phyloP scores from a whole-genome alignment of 768 basidiomycete genomes.

The Boletus bicolor region DNA sequence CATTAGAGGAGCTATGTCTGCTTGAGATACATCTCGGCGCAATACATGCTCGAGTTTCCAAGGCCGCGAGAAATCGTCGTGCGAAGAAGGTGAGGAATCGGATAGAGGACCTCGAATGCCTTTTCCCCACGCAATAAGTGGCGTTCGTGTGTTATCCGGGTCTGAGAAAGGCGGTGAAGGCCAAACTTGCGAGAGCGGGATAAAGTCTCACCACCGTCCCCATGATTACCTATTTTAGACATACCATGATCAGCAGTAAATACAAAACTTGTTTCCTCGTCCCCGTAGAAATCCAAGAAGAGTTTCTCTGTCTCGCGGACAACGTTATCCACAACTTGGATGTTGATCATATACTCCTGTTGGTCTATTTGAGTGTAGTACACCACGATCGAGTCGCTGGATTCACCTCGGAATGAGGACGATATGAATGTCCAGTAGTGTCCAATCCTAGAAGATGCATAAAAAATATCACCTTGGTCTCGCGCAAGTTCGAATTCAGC shows the following conservation, averaged over 20 bases:
- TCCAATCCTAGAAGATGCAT: constrained; percentile 82
- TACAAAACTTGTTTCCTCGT: constrained; percentile 68
- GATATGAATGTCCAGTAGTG: constrained; percentile 83
- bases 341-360: constrained; percentile 85
- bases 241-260: constrained; percentile 92
- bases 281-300: constrained; percentile 59
- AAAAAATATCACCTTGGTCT: constrained; percentile 71
- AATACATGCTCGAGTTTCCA: constrained; percentile 60
- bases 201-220: constrained; percentile 66
- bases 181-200: not conserved
- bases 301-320: constrained; percentile 64
- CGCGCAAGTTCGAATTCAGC: constrained; percentile 50
- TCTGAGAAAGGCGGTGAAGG: constrained; percentile 42
- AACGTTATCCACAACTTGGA: constrained; percentile 73
- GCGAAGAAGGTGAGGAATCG: constrained; percentile 52
- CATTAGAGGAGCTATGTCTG: constrained; percentile 79
- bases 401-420: constrained; percentile 71
- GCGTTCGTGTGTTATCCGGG: constrained; percentile 85
- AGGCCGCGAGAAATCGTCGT: constrained; percentile 64
- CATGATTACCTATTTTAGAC: constrained; percentile 85
- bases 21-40: constrained; percentile 78
- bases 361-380: not conserved
- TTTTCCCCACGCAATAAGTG: constrained; percentile 78
- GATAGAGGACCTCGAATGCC: constrained; percentile 70
- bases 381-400: not conserved